Evolutionary conservation across 495 filamentous ascomycete genomes (phyloP), one percentile per base, ranked within the genome.

Genomic region (Penicillium coprophilum): DNA sequence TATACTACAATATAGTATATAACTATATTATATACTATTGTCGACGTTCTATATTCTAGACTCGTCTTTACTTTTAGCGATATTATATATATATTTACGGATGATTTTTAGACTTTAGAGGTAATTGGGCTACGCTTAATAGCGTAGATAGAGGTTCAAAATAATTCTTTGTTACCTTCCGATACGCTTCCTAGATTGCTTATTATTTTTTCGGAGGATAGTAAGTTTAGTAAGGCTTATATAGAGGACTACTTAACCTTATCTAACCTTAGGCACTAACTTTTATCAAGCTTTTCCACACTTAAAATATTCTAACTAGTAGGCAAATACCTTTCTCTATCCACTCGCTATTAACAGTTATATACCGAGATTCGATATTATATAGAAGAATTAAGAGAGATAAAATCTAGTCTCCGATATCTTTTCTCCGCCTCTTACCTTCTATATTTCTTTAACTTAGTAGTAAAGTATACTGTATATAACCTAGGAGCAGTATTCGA

Each of bases 21-120:
- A 32, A 44, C 51, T 46, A 13, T 19, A 19, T 44, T 20, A 44
- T 11, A 47, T 19, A 20, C 44, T 52, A 39, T 66, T 20, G 49
- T 53, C 20, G 38, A 65, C 46, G 58, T 63, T 36, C 27, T 71
- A 34, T 65, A 69, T 36, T 47, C 62, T 15, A 58, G 57, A 17
- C 55, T 71, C n/a, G 44, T 71, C 19, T 65, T 56, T 47, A 46
- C 53, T 15, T 73, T 73, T 45, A 61, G 53, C 48, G 56, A 73
- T 40, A 39, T 70, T 10, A 50, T 73, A 31, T 73, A 54, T 32
- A 56, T 73, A 43, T 73, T 73, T 57, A 54, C 59, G 7, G 60
- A 67, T 63, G 58, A 73, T 46, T 57, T 73, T 55, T 19, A 32
- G 21, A 58, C 58, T 12, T 57, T 67, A n/a, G 49, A 59, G 48